Percentiles rank a stretch among this genome's conserved stretches.
These are phyloP conservation scores for Phylloporus rhodoxanthus DNA, from an alignment of 768 basidiomycete species.

Conservation along the genomic window DNA sequence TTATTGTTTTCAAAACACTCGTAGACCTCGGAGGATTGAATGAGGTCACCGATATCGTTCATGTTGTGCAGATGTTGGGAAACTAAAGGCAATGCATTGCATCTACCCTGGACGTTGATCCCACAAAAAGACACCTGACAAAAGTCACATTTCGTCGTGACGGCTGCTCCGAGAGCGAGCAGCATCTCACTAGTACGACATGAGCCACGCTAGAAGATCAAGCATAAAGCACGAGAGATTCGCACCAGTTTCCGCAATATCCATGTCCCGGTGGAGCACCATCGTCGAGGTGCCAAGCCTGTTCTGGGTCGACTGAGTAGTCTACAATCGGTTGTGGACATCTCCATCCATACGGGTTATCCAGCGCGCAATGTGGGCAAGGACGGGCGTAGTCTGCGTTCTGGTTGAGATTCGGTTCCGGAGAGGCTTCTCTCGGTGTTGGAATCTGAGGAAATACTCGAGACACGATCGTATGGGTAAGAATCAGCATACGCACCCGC, in stretches of 20 bases:
- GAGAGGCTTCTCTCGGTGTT: constrained; percentile 66
- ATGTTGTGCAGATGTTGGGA: constrained; percentile 67
- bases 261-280: constrained; percentile 75
- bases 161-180: constrained; percentile 64
- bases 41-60: constrained; percentile 64
- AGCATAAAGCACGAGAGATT: neutral
- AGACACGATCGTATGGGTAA: neutral
- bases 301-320: constrained; percentile 59
- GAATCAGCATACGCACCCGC: constrained; percentile 43
- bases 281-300: constrained; percentile 73
- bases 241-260: constrained; percentile 77
- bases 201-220: neutral
- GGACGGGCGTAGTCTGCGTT: constrained; percentile 65
- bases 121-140: constrained; percentile 82
- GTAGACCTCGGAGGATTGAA: constrained; percentile 70
- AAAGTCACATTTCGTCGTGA: constrained; percentile 79
- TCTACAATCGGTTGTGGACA: constrained; percentile 79
- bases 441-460: constrained; percentile 50
- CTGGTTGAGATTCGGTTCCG: constrained; percentile 65
- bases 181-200: constrained; percentile 55
- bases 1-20: constrained; percentile 75
- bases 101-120: constrained; percentile 69
- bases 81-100: constrained; percentile 51
- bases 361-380: constrained; percentile 69
- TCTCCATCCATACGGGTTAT: constrained; percentile 71